Percentiles rank a stretch among this genome's conserved stretches.
These are phyloP conservation scores for Aurantiochytrium sp. DNA, from an alignment of 108 stramenopile genomes.

Conservation along the genomic window DNA sequence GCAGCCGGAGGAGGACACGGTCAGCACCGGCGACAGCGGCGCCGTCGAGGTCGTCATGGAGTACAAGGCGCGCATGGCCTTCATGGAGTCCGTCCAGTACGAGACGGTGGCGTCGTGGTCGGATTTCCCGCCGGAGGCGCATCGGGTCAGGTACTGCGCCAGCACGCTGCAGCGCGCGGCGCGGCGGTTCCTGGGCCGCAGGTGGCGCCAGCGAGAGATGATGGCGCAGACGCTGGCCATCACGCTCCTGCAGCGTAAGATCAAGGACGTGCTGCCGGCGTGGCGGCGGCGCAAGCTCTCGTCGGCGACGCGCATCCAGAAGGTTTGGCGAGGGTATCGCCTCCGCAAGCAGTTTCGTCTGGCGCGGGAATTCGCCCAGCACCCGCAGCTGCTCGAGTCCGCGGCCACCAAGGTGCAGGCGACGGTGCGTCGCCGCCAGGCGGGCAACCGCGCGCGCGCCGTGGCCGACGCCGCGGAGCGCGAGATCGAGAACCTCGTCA, in stretches of 20 bases:
- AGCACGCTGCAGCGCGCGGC: neutral
- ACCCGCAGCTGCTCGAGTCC: neutral
- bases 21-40: no score
- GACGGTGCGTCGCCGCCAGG: neutral
- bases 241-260: neutral
- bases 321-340: neutral
- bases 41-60: neutral
- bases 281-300: neutral
- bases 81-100: neutral
- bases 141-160: neutral
- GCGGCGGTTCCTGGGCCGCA: neutral
- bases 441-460: neutral
- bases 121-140: neutral
- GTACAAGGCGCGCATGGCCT: neutral
- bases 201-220: slow-evolving; percentile 27
- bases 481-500: neutral
- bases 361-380: neutral
- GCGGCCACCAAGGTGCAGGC: slow-evolving; percentile 5
- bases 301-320: neutral
- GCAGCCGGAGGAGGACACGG: no score
- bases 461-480: neutral
- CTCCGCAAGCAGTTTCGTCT: slow-evolving; percentile 3
- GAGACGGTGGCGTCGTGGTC: neutral
- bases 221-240: slow-evolving; percentile 11
- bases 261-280: neutral